Evolutionary conservation across 352 stramenopile genomes (phyloP), one percentile per base, ranked within the genome.

Genomic region (Phytophthora europaea): DNA sequence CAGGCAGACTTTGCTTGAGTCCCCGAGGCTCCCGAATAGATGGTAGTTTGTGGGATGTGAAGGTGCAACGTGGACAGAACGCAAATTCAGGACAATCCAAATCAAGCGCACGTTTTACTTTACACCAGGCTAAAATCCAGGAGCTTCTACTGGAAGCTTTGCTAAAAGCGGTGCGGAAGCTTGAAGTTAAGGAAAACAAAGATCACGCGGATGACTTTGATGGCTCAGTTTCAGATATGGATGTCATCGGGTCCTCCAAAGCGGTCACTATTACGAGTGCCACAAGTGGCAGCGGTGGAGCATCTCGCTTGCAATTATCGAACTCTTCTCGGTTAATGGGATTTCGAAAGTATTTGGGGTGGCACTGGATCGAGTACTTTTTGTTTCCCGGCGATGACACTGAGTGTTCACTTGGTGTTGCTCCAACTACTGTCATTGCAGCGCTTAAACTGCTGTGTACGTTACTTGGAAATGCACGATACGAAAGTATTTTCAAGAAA

Each of bases 291-390:
- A 64, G 31, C 31, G 65, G 43, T 33, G 53, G 72, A 20, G 43
- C 62, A 28, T 71, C 84, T 40, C 78, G 83, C 16, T 79, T 90
- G 51, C 87, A 92, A 54, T 67, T 92, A 3, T 68, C 80, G 31
- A 80, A 65, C 5, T 65, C 73, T 6, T 67, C 54, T 60, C 87
- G 84, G 20, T 54, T 94, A 23, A 81, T 65, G n/a, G 85, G 85
- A 0, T 92, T 89, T 38, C 82, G 87, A 0, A 92, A 89, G 64
- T 76, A 84, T 40, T 69, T 94, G 20, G 83, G 79, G 1, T 82
- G 86, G 34, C 77, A 72, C 18, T 94, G 87, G 87, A 82, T 94
- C 50, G 78, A 83, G 26, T 87, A 84, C 61, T 94, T 93, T 63
- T 45, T 94, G 3, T 87, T 92, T 28, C 75, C 84, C 6, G 50